phyloP scores from a whole-genome alignment of 768 basidiomycete species.

The Pleurotus cornucopiae region DNA sequence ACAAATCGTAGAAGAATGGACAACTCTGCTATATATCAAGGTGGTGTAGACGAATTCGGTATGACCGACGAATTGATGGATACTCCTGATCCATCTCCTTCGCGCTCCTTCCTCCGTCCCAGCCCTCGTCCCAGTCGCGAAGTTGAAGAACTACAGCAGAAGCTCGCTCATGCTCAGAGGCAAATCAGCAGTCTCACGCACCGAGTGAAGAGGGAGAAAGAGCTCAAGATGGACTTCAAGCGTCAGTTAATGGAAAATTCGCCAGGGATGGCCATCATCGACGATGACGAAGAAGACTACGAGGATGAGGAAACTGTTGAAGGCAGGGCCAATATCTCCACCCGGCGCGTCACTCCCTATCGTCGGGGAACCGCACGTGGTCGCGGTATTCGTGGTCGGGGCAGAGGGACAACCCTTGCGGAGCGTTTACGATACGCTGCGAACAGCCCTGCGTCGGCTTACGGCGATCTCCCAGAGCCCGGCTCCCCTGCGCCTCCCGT shows the following conservation, averaged over 20 bases:
- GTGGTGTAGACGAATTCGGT: slow-evolving; percentile 34
- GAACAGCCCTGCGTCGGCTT: slow-evolving; percentile 43
- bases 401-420: slow-evolving; percentile 50
- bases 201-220: slow-evolving; percentile 78
- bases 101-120: slow-evolving; percentile 53
- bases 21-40: slow-evolving; percentile 27
- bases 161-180: slow-evolving; percentile 81
- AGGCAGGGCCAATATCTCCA: slow-evolving; percentile 28
- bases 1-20: slow-evolving; percentile 57
- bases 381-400: slow-evolving; percentile 48
- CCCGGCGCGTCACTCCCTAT: slow-evolving; percentile 49
- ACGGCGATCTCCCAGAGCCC: slow-evolving; percentile 28
- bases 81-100: slow-evolving; percentile 58
- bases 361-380: slow-evolving; percentile 49
- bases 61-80: slow-evolving; percentile 37
- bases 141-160: slow-evolving; percentile 76
- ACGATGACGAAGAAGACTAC: slow-evolving; percentile 37
- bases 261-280: slow-evolving; percentile 31
- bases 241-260: slow-evolving; percentile 45
- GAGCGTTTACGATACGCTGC: slow-evolving; percentile 60
- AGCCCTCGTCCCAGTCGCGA: slow-evolving; percentile 77
- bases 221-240: slow-evolving; percentile 65
- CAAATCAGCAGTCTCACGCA: slow-evolving; percentile 81
- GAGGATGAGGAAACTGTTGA: slow-evolving; percentile 44
- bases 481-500: slow-evolving; percentile 34